Evolutionary conservation across 495 filamentous ascomycete species (phyloP).

Genomic region (Hapsidospora chrysogenum): DNA sequence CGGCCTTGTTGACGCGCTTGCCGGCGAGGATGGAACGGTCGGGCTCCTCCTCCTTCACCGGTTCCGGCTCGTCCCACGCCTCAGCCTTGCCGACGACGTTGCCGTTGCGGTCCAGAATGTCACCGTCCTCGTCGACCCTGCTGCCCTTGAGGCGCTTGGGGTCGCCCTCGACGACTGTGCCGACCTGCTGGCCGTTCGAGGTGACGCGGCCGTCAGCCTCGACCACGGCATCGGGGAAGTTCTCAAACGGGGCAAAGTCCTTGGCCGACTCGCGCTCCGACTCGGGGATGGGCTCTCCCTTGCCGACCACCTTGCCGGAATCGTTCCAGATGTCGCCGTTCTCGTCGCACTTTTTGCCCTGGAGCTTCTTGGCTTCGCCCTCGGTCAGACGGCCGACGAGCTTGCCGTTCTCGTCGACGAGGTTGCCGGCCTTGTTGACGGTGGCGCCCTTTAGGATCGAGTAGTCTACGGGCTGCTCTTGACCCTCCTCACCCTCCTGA

Average conservation of each 20-base stretch:
- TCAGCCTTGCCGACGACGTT: constrained; percentile 66
- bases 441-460: constrained; percentile 46
- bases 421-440: constrained; percentile 68
- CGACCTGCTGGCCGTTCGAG: constrained; percentile 53
- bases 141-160: constrained; percentile 57
- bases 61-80: constrained; percentile 38
- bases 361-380: constrained; percentile 48
- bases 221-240: constrained; percentile 52
- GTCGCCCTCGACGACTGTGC: constrained; percentile 62
- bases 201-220: constrained; percentile 53
- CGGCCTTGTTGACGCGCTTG: constrained; percentile 72
- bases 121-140: constrained; percentile 65
- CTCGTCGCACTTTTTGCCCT: constrained; percentile 51
- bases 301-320: constrained; percentile 53
- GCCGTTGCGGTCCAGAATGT: constrained; percentile 65
- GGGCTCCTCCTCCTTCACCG: constrained; percentile 27
- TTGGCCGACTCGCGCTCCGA: constrained; percentile 50
- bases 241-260: constrained; percentile 57
- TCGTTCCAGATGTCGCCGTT: constrained; percentile 65
- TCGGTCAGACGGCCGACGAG: constrained; percentile 52
- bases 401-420: constrained; percentile 54
- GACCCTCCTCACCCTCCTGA: constrained; percentile 1
- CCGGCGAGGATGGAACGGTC: constrained; percentile 61
- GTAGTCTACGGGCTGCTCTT: constrained; percentile 36
- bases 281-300: constrained; percentile 55